These are phyloP conservation scores for Hypsizygus ulmarius DNA, from an alignment of 1,284 basidiomycete species.

Conservation along the genomic window DNA sequence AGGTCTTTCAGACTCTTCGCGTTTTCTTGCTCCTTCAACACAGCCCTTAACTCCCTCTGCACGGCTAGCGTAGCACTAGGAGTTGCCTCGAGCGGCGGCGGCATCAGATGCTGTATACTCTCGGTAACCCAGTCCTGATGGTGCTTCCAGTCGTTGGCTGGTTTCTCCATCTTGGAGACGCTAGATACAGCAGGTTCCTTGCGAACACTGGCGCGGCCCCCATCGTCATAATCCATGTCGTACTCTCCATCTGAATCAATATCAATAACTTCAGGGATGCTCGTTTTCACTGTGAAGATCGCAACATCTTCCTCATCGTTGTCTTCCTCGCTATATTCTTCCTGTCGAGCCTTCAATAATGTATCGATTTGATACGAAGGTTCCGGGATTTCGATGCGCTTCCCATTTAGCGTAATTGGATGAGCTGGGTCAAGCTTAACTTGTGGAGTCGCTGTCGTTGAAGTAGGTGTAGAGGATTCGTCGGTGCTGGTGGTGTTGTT, in stretches of 20 bases:
- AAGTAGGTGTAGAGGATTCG: not conserved
- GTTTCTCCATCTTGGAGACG: slow-evolving; percentile 5
- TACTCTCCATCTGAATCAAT: slow-evolving; percentile 20
- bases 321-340: slow-evolving; percentile 40
- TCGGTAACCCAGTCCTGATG: slow-evolving; percentile 46
- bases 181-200: not conserved
- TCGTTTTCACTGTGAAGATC: slow-evolving; percentile 36
- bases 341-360: slow-evolving; percentile 39
- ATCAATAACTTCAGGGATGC: slow-evolving; percentile 16
- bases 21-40: slow-evolving; percentile 54
- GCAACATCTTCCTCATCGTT: slow-evolving; percentile 49
- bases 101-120: slow-evolving; percentile 44
- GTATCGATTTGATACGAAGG: slow-evolving; percentile 48
- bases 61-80: slow-evolving; percentile 50
- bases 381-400: slow-evolving; percentile 48
- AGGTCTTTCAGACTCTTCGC: slow-evolving; percentile 47
- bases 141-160: slow-evolving; percentile 51
- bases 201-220: slow-evolving; percentile 23
- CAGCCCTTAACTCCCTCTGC: slow-evolving; percentile 51
- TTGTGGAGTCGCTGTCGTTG: slow-evolving; percentile 31
- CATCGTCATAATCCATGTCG: slow-evolving; percentile 26
- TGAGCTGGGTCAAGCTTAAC: slow-evolving; percentile 42
- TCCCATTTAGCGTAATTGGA: slow-evolving; percentile 29
- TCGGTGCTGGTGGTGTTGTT: not conserved
- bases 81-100: slow-evolving; percentile 51